Base-by-base conservation (phyloP, 768 basidiomycete genomes). In the Gymnopilus junonius region DNA sequence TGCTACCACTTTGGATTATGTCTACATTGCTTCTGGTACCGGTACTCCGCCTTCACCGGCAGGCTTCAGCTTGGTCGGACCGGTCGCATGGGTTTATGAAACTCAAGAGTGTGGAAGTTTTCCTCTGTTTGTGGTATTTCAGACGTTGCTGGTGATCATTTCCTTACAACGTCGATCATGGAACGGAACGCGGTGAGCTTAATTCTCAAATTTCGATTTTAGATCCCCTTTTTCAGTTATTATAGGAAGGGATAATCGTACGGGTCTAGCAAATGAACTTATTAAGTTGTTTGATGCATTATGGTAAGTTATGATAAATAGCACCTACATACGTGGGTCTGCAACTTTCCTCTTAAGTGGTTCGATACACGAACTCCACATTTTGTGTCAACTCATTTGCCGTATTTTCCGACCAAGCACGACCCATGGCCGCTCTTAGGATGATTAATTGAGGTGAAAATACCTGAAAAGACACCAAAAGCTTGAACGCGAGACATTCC, bases 391-490 rank as follows among this genome's bases (percentile, higher is more conserved):
- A 14, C 14, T 48, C 10, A 11, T 6, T 25, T 48, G 39, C 55
- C 32, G 35, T 51, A 25, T 59, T 34, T 17, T 50, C 46, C 3
- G 58, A 27, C 55, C 54, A 62, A 6, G 55, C 54, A 27, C 61
- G 61, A 12, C 61, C 61, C 20, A 46, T 48, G 3, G 55, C 61
- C 7, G 48, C 61, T 27, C 61, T 34, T 2, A 62, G 55, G 15
- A 62, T 62, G 29, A 62, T 62, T 5, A 48, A 48, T 32, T 62
- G 61, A 8, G 61, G 61, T 15, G 54, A 46, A n/a, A 62, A 20
- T 6, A 55, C 61, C 61, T 62, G 45, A 48, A 27, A 39, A 4
- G n/a, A n/a, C n/a, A n/a, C 17, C 6, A 4, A 12, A 14, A 2
- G 20, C 8, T 51, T 56, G 17, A 17, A 1, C n/a, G 1, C 17